Evolutionary conservation across 2,329 filamentous ascomycete species (phyloP).

Genomic region (Paracamarosporium sp.): DNA sequence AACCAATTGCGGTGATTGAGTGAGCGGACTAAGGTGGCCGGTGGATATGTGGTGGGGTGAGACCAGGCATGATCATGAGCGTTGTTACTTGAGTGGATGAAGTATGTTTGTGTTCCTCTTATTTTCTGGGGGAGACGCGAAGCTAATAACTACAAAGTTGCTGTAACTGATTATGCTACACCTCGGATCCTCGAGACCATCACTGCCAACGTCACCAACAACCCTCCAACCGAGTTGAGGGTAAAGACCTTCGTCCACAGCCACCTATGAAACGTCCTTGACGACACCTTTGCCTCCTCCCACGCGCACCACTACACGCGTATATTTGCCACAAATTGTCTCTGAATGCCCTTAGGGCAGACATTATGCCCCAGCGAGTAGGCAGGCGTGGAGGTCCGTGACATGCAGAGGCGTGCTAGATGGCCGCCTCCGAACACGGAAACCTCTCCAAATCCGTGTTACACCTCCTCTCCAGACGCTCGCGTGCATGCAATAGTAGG

Average conservation of each 20-base stretch:
- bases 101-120: no score
- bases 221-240: conserved; percentile 51
- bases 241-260: conserved; percentile 58
- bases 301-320: conserved; percentile 61
- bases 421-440: no score
- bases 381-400: no score
- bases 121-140: no score
- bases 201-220: conserved; percentile 62
- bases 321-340: conserved; percentile 73
- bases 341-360: conserved; percentile 85
- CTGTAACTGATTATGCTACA: conserved; percentile 73
- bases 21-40: conserved; percentile 19
- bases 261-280: conserved; percentile 69
- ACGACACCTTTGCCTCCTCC: conserved; percentile 46
- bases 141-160: conserved; percentile 48
- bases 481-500: conserved; percentile 71
- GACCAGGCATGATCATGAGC: conserved; percentile 56
- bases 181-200: conserved; percentile 66
- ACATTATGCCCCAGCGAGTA: no score
- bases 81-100: conserved; percentile 53
- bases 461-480: conserved; percentile 62
- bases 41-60: conserved; percentile 48
- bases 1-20: no score
- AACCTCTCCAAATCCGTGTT: conserved; percentile 68
- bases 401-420: no score